A percentile compares a stretch with the other conserved stretches of the same genome.
phyloP scores from a whole-genome alignment of 805 yeast species.

The Yarrowia divulgata region DNA sequence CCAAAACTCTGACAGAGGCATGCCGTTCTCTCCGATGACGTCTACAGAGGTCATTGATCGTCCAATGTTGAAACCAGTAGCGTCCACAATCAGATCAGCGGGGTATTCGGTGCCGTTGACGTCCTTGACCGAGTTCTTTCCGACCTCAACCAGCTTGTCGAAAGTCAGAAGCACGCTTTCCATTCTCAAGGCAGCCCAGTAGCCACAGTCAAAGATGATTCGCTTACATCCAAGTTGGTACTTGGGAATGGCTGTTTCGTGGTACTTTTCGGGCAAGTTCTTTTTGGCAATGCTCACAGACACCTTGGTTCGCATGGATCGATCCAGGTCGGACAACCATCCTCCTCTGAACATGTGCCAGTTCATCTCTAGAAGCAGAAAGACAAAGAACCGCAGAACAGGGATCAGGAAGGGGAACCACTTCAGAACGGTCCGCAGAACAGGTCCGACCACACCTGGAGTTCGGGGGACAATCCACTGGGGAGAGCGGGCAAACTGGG shows the following conservation, averaged over 20 bases:
- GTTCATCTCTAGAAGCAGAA: conserved; percentile 35
- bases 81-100: conserved; percentile 43
- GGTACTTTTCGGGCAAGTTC: conserved; percentile 17
- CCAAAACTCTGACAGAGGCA: conserved; percentile 25
- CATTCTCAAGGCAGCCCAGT: conserved; percentile 39
- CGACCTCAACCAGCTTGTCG: conserved; percentile 40
- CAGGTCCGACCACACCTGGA: background rate
- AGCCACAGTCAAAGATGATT: conserved; percentile 41
- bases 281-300: background rate
- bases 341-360: conserved; percentile 41
- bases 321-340: conserved; percentile 8
- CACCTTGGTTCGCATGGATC: conserved; percentile 4
- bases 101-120: conserved; percentile 41
- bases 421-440: background rate
- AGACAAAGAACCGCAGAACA: conserved; percentile 37
- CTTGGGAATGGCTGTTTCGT: conserved; percentile 38
- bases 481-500: conserved; percentile 43
- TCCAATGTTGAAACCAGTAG: conserved; percentile 42
- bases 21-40: conserved; percentile 39
- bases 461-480: conserved; percentile 42
- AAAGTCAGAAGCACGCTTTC: conserved; percentile 40
- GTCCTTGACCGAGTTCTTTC: conserved; percentile 40
- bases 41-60: conserved; percentile 33
- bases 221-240: conserved; percentile 42
- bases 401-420: conserved; percentile 26